Conservation (phyloP, 139 green algal species). For the Chlorella sp. region DNA sequence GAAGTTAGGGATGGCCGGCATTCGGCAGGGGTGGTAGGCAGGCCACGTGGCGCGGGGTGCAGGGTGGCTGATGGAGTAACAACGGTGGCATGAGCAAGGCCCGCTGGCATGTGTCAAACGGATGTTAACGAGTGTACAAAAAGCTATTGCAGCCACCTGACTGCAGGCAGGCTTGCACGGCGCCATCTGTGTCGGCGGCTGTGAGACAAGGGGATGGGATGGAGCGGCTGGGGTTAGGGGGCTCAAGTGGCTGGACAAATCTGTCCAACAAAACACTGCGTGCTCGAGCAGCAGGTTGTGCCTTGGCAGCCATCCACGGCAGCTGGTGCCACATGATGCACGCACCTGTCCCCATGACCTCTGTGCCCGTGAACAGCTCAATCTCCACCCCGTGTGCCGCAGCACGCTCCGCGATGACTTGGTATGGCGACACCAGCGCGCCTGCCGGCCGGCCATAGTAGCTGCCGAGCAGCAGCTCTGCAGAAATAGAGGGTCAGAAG, state of each 20-base stretch:
- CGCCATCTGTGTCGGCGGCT: neutral
- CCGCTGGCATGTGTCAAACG: no score
- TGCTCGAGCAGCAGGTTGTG: no score
- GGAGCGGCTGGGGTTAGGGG: neutral
- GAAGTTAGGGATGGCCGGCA: no score
- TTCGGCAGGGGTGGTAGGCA: no score
- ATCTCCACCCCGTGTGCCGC: neutral
- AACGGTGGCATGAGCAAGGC: no score
- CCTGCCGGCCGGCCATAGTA: slow-evolving; percentile 48
- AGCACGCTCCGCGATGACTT: slow-evolving; percentile 9
- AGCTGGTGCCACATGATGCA: no score
- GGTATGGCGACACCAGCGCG: slow-evolving; percentile 21
- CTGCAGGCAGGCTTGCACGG: slow-evolving; percentile 23
- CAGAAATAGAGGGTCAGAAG: neutral
- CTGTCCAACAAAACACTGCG: no score
- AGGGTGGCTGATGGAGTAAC: no score
- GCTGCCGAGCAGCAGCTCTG: slow-evolving; percentile 44
- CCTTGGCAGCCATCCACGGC: no score
- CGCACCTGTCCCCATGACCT: slow-evolving; percentile 20
- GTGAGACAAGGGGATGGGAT: neutral
- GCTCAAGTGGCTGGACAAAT: no score
- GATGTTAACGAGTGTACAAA: no score
- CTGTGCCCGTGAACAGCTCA: neutral
- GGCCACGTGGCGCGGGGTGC: no score
- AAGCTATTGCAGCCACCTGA: neutral